Base-by-base conservation (phyloP, 2,329 filamentous ascomycete genomes). In the Graphium sp. region DNA sequence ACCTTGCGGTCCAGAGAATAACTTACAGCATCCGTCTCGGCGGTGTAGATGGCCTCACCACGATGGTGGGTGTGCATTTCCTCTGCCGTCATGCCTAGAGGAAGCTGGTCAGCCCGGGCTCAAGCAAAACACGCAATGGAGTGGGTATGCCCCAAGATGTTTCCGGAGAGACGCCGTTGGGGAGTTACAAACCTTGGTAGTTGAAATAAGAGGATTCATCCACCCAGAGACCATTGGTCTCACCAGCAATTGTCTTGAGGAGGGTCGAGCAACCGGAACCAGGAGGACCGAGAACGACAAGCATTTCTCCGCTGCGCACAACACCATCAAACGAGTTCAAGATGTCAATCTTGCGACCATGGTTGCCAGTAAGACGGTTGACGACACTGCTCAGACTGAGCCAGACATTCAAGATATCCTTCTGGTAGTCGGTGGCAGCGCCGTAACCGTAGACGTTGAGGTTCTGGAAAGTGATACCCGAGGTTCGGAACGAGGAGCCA, bases 41-140 rank as follows among this genome's bases (percentile, higher is more conserved):
- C 79, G 0, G 79, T 85, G 53, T 89, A 89, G 47, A 89, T 85
- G 35, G 79, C 79, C 52, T 91, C 82, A 38, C 82, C 82, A 17
- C 79, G 74, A 54, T 87, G 84, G 35, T 67, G 60, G 8, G 67
- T 69, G 52, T 79, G 70, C 78, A 89, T 87, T 44, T 82, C 67
- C 43, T 79, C 54, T 32, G 79, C 64, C 3, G 67, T 56, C 41
- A 82, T 62, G 39, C 74, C 69, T 62, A 34, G 33, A 21, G 16
- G 10, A 14, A 16, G 21, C 32, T 39, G 32, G 48, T 33, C 35
- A 29, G 15, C 22, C 30, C 7, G 18, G 25, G 19, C 20, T 25
- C 20, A 24, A 7, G 11, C 5, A n/a, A n/a, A n/a, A n/a, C n/a
- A n/a, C n/a, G n/a, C 20, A 22, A 10, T 14, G 16, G 18, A 20